phyloP scores from a whole-genome alignment of 2,329 filamentous ascomycete species.

The Paraconiothyrium brasiliense region DNA sequence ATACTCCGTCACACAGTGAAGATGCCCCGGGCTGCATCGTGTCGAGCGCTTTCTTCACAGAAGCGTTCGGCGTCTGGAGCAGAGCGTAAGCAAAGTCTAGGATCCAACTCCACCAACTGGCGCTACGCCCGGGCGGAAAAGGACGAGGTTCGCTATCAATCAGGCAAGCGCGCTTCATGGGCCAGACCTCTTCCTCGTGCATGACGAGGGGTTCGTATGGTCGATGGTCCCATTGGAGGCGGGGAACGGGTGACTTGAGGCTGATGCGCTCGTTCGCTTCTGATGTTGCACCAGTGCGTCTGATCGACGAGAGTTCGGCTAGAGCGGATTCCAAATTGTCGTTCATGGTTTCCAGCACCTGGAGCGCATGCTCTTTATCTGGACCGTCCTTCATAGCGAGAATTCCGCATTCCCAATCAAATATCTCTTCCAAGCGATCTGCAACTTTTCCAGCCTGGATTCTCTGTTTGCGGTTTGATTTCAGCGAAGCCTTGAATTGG shows the following conservation, averaged over 20 bases:
- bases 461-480: neutral
- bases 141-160: slow-evolving; percentile 72
- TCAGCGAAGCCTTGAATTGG: slow-evolving; percentile 14
- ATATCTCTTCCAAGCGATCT: slow-evolving; percentile 38
- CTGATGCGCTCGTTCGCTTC: slow-evolving; percentile 42
- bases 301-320: slow-evolving; percentile 29
- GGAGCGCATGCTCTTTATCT: slow-evolving; percentile 32
- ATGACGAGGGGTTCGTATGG: slow-evolving; percentile 74
- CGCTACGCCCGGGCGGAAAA: slow-evolving; percentile 18
- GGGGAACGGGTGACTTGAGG: slow-evolving; percentile 32
- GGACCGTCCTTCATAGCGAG: slow-evolving; percentile 31
- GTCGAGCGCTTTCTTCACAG: slow-evolving; percentile 36
- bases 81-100: slow-evolving; percentile 40
- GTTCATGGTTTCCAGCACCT: slow-evolving; percentile 54
- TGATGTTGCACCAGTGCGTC: slow-evolving; percentile 13
- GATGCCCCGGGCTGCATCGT: slow-evolving; percentile 40
- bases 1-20: slow-evolving; percentile 38
- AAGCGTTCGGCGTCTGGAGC: slow-evolving; percentile 9
- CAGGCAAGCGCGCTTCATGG: slow-evolving; percentile 65
- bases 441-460: slow-evolving; percentile 26
- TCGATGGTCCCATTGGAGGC: slow-evolving; percentile 71
- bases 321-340: slow-evolving; percentile 53
- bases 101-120: slow-evolving; percentile 35
- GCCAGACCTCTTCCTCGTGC: slow-evolving; percentile 71
- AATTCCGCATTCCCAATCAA: slow-evolving; percentile 40